A percentile compares a stretch with the other conserved stretches of the same genome.
phyloP scores from a whole-genome alignment of 192 early-diverging fungal genomes.

The Fimicolochytrium jonesii region DNA sequence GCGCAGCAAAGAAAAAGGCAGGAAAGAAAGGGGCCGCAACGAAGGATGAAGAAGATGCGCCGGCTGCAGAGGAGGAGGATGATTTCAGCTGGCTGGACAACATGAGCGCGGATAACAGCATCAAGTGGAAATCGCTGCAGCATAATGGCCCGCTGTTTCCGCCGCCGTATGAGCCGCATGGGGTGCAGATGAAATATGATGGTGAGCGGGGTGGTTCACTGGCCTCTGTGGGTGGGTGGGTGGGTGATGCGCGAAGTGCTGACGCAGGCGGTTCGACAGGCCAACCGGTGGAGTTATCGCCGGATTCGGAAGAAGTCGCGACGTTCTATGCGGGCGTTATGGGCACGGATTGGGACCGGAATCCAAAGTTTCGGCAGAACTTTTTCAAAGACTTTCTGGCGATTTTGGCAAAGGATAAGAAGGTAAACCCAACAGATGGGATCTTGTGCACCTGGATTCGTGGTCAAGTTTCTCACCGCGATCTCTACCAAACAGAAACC shows the following conservation, averaged over 20 bases:
- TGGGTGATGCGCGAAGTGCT: too few relatives aligned
- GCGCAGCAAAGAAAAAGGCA: neutral
- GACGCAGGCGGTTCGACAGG: slow-evolving; percentile 28
- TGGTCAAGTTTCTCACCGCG: neutral
- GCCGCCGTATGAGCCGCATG: slow-evolving; percentile 85
- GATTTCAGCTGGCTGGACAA: slow-evolving; percentile 14
- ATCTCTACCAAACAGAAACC: slow-evolving; percentile 40
- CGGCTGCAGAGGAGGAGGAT: slow-evolving; percentile 3
- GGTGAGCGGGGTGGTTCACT: too few relatives aligned
- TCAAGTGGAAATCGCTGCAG: slow-evolving; percentile 73
- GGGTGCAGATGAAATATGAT: slow-evolving; percentile 82
- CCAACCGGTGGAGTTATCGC: slow-evolving; percentile 50
- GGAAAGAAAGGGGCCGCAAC: neutral
- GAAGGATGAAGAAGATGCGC: neutral
- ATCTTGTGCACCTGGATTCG: neutral
- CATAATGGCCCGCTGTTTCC: slow-evolving; percentile 91
- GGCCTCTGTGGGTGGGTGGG: too few relatives aligned
- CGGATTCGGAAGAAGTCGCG: slow-evolving; percentile 91
- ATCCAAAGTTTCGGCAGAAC: slow-evolving; percentile 78
- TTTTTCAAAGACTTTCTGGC: slow-evolving; percentile 87
- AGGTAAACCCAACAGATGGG: slow-evolving; percentile 40
- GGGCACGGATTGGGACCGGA: slow-evolving; percentile 70
- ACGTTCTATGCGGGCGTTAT: slow-evolving; percentile 87
- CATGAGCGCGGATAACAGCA: slow-evolving; percentile 3
- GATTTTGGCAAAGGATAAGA: slow-evolving; percentile 58